Percentiles rank a stretch among this genome's conserved stretches.
phyloP scores from a whole-genome alignment of 495 filamentous ascomycete species.

The Trichoderma parareesei region DNA sequence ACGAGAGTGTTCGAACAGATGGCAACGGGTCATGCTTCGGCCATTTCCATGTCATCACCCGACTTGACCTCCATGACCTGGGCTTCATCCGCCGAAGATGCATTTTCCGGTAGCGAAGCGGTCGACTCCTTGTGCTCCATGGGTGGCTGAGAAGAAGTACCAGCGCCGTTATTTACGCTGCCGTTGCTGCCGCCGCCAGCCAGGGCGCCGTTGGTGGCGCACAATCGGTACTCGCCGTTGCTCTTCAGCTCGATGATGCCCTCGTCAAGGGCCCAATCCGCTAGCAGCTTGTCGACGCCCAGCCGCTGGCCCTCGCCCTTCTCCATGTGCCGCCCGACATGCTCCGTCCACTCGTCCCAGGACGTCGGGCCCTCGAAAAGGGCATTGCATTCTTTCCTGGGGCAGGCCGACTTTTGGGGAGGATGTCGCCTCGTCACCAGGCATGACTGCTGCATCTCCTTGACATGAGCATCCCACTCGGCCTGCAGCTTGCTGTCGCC shows the following conservation, averaged over 20 bases:
- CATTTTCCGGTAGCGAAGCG: neutral
- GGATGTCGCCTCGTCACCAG: conserved; percentile 56
- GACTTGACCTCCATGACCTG: neutral
- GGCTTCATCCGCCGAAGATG: neutral
- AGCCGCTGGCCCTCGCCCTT: conserved; percentile 44
- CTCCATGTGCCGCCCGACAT: conserved; percentile 86
- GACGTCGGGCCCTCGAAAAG: conserved; percentile 61
- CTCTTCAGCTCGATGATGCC: conserved; percentile 48
- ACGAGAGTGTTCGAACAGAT: neutral
- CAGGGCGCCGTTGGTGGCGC: conserved; percentile 21
- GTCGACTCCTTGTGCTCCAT: conserved; percentile 5
- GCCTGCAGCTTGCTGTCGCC: conserved; percentile 43
- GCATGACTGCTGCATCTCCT: conserved; percentile 59
- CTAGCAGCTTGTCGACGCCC: conserved; percentile 42
- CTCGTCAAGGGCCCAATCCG: conserved; percentile 48
- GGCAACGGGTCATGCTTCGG: neutral
- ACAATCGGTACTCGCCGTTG: conserved; percentile 42
- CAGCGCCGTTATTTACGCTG: neutral
- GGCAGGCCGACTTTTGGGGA: conserved; percentile 61
- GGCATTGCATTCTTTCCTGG: conserved; percentile 56
- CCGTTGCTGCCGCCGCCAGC: neutral
- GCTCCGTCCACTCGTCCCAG: conserved; percentile 88
- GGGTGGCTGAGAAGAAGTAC: neutral
- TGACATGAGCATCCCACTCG: conserved; percentile 49
- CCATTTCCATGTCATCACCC: neutral